Conservation (phyloP, 805 yeast species). For the Brettanomyces nanus region DNA sequence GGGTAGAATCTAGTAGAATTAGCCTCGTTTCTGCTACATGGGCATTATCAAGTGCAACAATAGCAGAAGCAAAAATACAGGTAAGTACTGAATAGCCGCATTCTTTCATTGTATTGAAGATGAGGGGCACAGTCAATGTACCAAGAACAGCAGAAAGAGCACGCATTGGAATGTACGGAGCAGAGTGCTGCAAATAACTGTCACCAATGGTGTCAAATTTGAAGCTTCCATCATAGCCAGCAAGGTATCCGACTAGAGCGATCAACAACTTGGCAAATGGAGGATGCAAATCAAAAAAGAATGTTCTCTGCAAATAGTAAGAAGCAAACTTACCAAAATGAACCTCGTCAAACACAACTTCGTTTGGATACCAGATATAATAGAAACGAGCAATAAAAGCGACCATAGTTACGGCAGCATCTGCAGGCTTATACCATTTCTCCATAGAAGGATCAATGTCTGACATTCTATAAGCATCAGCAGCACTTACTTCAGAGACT, state of each 20-base stretch:
- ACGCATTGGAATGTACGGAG: constrained; percentile 82
- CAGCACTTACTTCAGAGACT: too few species aligned
- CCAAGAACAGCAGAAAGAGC: constrained; percentile 76
- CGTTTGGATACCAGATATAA: constrained; percentile 53
- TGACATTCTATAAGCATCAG: not conserved
- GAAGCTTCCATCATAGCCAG: constrained; percentile 88
- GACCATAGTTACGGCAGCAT: constrained; percentile 30
- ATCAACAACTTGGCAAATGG: constrained; percentile 93
- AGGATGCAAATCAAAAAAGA: constrained; percentile 95
- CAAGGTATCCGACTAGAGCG: constrained; percentile 82
- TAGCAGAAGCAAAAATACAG: constrained; percentile 62
- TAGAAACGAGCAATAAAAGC: constrained; percentile 52
- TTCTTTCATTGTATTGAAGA: constrained; percentile 81
- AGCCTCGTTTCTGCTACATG: constrained; percentile 86
- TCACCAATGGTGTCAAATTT: constrained; percentile 89
- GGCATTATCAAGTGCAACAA: constrained; percentile 83
- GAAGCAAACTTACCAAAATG: constrained; percentile 84
- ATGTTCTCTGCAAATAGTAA: constrained; percentile 80
- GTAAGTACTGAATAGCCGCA: constrained; percentile 73
- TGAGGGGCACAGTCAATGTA: constrained; percentile 69
- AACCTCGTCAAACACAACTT: constrained; percentile 81
- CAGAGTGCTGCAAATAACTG: constrained; percentile 65
- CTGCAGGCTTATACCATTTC: constrained; percentile 26
- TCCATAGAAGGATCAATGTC: constrained; percentile 18
- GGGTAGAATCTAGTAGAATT: constrained; percentile 85